Base-by-base conservation (phyloP, 371 early-diverging fungal genomes). In the Rhizomucor pusillus region DNA sequence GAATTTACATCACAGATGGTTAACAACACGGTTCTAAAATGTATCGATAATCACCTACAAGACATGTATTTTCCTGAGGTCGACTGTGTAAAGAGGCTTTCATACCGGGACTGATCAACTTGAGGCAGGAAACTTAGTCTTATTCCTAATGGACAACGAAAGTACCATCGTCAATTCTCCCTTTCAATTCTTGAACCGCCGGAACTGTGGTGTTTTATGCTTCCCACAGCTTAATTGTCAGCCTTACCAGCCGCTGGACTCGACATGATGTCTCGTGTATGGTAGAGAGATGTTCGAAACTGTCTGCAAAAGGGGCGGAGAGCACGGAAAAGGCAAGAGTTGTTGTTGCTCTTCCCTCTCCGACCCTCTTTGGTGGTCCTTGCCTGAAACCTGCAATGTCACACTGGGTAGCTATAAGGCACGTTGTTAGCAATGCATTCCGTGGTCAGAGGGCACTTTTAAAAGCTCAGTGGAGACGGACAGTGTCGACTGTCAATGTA, bases 61-160 rank as follows among this genome's bases (percentile, higher is more conserved):
- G 65, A 61, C 36, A 78, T 61, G 33, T 54, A 49, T 23, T 54
- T 59, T 29, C 63, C 65, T 16, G 57, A 47, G 14, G 75, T 47
- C 4, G 65, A 71, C 63, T 75, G 73, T 35, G 64, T 36, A 50
- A 78, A 78, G 11, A 78, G 58, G 48, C 65, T 62, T 50, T 78
- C 75, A 43, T 75, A 78, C 39, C 66, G 70, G 36, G 51, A 52
- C 35, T 78, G 79, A 55, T 78, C 79, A 36, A 56, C 66, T 43
- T 63, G 67, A 44, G 71, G 60, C 22, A 78, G 61, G 51, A 78
- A 78, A 47, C 75, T 75, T 37, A 78, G 55, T 36, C 48, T 46
- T 25, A 55, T 47, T 24, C 39, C 55, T 55, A 11, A 14, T 14
- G 37, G 37, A 11, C 19, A 19, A 41, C 12, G 29, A 29, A 29